Base-by-base conservation (phyloP, 164 flowering plant genomes). In the Tetrastigma voinierianum region DNA sequence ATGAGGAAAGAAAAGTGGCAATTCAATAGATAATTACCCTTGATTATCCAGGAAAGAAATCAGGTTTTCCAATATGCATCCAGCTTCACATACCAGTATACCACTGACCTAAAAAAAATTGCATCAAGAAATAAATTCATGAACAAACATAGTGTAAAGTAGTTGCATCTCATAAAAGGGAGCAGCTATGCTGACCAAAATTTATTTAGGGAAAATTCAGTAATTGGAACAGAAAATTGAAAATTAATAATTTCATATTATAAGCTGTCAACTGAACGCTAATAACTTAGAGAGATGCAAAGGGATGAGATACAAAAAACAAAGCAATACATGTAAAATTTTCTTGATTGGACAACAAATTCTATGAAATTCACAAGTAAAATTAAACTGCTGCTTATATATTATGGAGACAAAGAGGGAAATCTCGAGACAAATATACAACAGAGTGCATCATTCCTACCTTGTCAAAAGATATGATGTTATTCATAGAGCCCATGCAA, bases 11-110 rank as follows among this genome's bases (percentile, higher is more conserved):
- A 64, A 49, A 68, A 67, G 16, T 13, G 51, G 59, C 21, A 12
- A 25, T 23, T 4, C 53, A 52, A 2, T 3, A 58, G 62, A 72
- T 12, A 66, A 21, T 74, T 89, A 94, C 98, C 98, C 96, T 68
- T 90, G 65, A 67, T 76, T 77, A 72, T 85, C 90, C 59, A 95
- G 76, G 77, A 84, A 95, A 65, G 90, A 80, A 55, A 82, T 76
- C 78, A 95, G 76, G 76, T 90, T 89, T 82, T 95, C 97, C 81
- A 95, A 79, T 68, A 95, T 90, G 86, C 99, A 89, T 66, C 99
- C 99, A 49, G 98, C 98, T 85, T 92, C 99, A 81, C 98, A 95
- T 46, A 90, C 97, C 68, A 95, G 84, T 74, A 92, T 81, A 64
- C 98, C 98, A 76, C 97, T 90, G 69, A 85, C 91, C 99, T 95